These are phyloP conservation scores for Xylaria sp. DNA, from an alignment of 2,329 filamentous ascomycete species.

Conservation along the genomic window DNA sequence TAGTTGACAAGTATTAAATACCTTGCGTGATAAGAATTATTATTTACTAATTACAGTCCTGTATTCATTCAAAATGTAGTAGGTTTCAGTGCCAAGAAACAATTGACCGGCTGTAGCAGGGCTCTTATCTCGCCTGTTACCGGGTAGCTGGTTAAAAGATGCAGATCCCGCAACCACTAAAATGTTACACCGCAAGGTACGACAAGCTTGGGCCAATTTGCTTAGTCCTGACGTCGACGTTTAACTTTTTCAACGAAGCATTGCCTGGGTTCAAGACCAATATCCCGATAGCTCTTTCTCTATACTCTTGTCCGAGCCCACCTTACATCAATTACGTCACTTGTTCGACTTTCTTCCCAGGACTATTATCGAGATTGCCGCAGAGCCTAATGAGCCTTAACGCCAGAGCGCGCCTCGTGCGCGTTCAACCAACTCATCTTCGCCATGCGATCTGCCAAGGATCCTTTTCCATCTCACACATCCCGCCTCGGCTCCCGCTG, in stretches of 20 bases:
- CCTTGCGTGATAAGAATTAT: too few species aligned
- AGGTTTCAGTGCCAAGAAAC: too few species aligned
- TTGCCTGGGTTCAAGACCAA: background rate
- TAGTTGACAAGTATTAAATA: background rate
- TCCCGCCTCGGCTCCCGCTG: constrained; percentile 2
- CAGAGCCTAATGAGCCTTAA: constrained; percentile 36
- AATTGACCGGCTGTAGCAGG: background rate
- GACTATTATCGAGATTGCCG: background rate
- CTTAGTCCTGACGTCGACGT: constrained; percentile 16
- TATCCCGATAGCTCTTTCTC: background rate
- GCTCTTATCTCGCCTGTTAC: background rate
- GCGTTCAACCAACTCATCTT: constrained; percentile 33
- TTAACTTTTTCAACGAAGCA: background rate
- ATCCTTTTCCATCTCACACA: constrained; percentile 1
- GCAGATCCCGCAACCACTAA: background rate
- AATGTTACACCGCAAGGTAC: background rate
- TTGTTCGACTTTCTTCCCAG: background rate
- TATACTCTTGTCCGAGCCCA: background rate
- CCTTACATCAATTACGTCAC: background rate
- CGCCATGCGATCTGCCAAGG: constrained; percentile 12
- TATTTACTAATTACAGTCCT: too few species aligned
- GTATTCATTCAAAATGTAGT: too few species aligned
- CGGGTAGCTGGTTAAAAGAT: background rate
- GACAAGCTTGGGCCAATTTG: constrained; percentile 18
- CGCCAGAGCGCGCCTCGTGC: constrained; percentile 42